Percentiles rank a stretch among this genome's conserved stretches.
phyloP scores from a whole-genome alignment of 2,329 filamentous ascomycete species.

The Fusarium protoensiforme region DNA sequence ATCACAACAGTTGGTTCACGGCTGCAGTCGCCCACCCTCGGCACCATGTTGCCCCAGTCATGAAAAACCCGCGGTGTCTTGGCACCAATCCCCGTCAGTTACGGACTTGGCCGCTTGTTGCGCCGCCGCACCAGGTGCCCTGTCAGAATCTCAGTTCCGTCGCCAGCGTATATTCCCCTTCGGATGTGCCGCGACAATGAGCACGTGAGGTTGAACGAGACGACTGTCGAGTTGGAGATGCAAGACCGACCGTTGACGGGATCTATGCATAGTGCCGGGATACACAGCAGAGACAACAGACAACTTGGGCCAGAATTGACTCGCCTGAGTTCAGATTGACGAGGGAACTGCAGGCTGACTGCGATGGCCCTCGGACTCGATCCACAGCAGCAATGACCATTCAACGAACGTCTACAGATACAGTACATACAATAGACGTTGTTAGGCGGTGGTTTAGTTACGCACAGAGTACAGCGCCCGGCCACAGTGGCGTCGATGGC shows the following conservation, averaged over 20 bases:
- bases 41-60: conserved; percentile 10
- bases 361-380: not conserved
- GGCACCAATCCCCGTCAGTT: conserved; percentile 3
- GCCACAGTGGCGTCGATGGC: not conserved
- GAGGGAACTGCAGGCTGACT: not conserved
- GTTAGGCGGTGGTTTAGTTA: not conserved
- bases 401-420: not conserved
- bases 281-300: not conserved
- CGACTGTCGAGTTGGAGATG: not conserved
- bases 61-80: not conserved
- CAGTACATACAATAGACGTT: not conserved
- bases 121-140: conserved; percentile 7
- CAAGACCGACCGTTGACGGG: not conserved
- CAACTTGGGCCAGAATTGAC: not conserved
- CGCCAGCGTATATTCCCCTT: not conserved
- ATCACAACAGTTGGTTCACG: conserved; percentile 21
- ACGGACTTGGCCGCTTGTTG: conserved; percentile 27
- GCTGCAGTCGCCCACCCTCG: conserved; percentile 22
- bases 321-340: not conserved
- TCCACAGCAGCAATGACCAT: not conserved
- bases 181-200: not conserved
- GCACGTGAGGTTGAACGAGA: not conserved
- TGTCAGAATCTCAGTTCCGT: not conserved
- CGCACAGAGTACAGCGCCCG: not conserved
- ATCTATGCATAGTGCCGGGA: not conserved